A percentile compares a stretch with the other conserved stretches of the same genome.
phyloP scores from a whole-genome alignment of 805 yeast species.

The Metschnikowia colocasiae region DNA sequence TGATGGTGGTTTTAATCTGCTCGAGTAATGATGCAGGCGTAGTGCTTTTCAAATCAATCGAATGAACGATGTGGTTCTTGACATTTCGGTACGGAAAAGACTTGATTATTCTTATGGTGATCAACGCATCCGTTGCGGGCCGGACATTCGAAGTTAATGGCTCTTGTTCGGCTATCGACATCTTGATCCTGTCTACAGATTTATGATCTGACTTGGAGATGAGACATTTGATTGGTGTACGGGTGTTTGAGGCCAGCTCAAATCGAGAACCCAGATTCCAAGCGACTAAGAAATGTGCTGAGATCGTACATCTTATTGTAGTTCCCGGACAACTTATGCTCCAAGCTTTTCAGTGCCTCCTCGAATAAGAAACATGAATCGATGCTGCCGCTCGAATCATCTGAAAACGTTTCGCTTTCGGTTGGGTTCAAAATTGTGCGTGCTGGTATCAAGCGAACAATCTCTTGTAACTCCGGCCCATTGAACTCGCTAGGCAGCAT shows the following conservation, averaged over 20 bases:
- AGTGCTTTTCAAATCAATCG: slow-evolving; percentile 65
- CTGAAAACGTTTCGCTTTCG: slow-evolving; percentile 18
- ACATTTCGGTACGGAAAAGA: slow-evolving; percentile 91
- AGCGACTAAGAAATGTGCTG: slow-evolving; percentile 20
- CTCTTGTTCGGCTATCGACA: slow-evolving; percentile 12
- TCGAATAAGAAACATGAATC: slow-evolving; percentile 24
- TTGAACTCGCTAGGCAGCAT: slow-evolving; percentile 4
- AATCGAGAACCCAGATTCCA: slow-evolving; percentile 25
- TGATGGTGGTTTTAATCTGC: slow-evolving; percentile 41
- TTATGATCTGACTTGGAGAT: slow-evolving; percentile 11
- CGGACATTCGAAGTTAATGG: slow-evolving; percentile 78
- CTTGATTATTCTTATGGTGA: slow-evolving; percentile 84
- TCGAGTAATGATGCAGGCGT: slow-evolving; percentile 65
- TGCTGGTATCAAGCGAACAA: slow-evolving; percentile 15
- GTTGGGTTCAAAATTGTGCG: slow-evolving; percentile 12
- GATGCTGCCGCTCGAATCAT: slow-evolving; percentile 17
- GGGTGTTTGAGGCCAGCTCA: slow-evolving; percentile 13
- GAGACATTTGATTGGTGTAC: slow-evolving; percentile 11
- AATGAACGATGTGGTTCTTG: slow-evolving; percentile 64
- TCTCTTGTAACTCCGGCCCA: slow-evolving; percentile 10
- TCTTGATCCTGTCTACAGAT: neutral
- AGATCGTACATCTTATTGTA: slow-evolving; percentile 26
- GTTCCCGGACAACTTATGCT: slow-evolving; percentile 23
- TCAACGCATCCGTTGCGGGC: slow-evolving; percentile 67
- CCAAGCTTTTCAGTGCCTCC: slow-evolving; percentile 21